Evolutionary conservation across 345 rosid species (phyloP), one percentile per base, ranked within the genome.

Genomic region (Hypericum androsaemum): DNA sequence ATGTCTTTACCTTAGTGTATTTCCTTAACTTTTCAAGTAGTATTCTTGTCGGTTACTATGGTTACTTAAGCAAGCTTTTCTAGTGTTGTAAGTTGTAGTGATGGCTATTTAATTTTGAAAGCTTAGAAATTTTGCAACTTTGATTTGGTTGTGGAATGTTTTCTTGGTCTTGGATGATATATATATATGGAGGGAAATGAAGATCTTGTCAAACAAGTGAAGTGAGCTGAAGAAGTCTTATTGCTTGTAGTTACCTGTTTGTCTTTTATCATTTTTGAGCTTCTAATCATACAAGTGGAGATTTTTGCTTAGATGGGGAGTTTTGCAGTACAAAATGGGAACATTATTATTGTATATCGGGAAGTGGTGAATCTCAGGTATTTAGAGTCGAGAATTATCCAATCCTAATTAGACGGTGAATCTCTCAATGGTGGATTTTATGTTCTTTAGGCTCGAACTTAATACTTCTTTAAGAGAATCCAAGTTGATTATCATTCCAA

Each of bases 191-290:
- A 41, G 41, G 42, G 58, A 10, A 42, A 28, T 41, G 66, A 40
- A 44, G 77, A 72, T 64, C 9, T 37, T 74, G 68, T 74, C 69
- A 60, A 61, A 63, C 32, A 45, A 47, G 44, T 50, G 35, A 46
- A 15, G 41, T 37, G 51, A 13, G 59, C 41, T 71, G 80, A 75
- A 56, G 32, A 7, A 57, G 72, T 72, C 72, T 35, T 36, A 47
- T n/a, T 59, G 67, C 41, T 71, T 69, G 77, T 68, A 45, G 42
- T 6, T 42, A 64, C 42, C 54, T 36, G 10, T 58, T 62, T 75
- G 80, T 74, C 69, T 16, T 48, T 64, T 55, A 8, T 47, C 9
- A 1, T 43, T 10, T 61, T 58, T 52, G 5, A 37, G 71, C 69
- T 35, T 36, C 46, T 28, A 13, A 42, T 54, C 48, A 45, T 35